Evolutionary conservation across 2,329 filamentous ascomycete genomes (phyloP).

Genomic region (Colletotrichum tabaci): DNA sequence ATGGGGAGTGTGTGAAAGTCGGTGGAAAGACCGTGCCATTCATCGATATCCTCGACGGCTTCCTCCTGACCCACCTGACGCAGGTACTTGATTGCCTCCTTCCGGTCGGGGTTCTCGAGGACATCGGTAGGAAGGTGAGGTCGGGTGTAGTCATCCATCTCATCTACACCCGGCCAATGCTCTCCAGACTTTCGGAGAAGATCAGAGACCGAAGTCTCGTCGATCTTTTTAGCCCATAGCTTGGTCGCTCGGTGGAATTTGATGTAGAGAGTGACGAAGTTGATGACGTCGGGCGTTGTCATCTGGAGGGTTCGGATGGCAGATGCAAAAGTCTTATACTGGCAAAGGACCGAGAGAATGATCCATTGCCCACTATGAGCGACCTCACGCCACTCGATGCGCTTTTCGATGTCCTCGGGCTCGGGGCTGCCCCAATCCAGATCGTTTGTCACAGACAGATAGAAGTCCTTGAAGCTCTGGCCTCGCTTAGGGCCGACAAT

Average conservation of each 20-base stretch:
- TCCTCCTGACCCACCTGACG: constrained; percentile 6
- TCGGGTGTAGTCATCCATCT: constrained; percentile 34
- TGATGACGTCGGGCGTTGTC: constrained; percentile 3
- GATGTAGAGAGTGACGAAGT: constrained; percentile 30
- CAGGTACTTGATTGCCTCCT: constrained; percentile 44
- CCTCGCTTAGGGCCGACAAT: background rate
- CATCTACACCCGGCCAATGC: constrained; percentile 37
- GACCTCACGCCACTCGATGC: constrained; percentile 13
- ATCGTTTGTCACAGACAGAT: background rate
- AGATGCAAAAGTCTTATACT: constrained; percentile 1
- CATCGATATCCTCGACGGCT: constrained; percentile 34
- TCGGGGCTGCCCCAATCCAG: constrained; percentile 37
- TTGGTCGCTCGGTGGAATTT: background rate
- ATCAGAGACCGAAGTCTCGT: constrained; percentile 16
- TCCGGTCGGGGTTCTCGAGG: constrained; percentile 41
- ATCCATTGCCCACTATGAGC: constrained; percentile 19
- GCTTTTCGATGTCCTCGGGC: background rate
- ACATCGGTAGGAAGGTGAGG: constrained; percentile 47
- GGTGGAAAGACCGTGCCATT: constrained; percentile 35
- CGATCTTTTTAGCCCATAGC: constrained; percentile 25
- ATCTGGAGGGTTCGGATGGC: background rate
- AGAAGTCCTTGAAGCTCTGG: constrained; percentile 21
- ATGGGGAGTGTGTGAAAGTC: constrained; percentile 48
- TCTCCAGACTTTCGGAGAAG: constrained; percentile 29
- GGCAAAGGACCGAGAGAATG: constrained; percentile 19